These are phyloP conservation scores for Thalassia testudinum DNA, from an alignment of 116 monocot species.

Conservation along the genomic window DNA sequence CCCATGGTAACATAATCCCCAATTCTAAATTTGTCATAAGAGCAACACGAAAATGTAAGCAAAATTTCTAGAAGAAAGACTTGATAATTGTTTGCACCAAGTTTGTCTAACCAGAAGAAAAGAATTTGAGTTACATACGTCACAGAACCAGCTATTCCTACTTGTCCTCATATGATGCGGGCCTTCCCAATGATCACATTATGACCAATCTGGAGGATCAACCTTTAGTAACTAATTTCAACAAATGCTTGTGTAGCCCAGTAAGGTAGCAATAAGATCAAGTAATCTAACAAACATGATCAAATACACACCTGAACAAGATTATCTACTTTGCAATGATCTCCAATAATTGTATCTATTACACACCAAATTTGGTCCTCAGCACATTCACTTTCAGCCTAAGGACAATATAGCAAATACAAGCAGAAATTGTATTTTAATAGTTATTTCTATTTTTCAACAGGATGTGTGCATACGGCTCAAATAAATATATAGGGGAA, in stretches of 20 bases:
- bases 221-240: not conserved
- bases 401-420: no score
- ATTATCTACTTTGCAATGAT: constrained; percentile 88
- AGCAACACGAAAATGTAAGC: not conserved
- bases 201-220: constrained; percentile 65
- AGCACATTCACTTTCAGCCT: no score
- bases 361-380: no score
- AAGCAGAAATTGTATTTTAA: no score
- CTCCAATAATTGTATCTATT: constrained; percentile 75
- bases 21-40: constrained; percentile 17
- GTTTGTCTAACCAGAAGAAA: not conserved
- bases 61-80: not conserved
- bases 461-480: no score
- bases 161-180: constrained; percentile 93
- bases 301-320: constrained; percentile 56
- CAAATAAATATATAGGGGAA: no score
- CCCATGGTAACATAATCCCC: constrained; percentile 85
- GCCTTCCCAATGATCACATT: constrained; percentile 77
- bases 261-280: not conserved
- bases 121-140: constrained; percentile 35
- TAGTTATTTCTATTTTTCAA: no score
- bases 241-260: not conserved
- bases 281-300: not conserved
- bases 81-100: not conserved
- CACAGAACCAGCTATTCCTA: constrained; percentile 86